Conservation (phyloP, 495 filamentous ascomycete species). For the Podospora pseudoanserina region DNA sequence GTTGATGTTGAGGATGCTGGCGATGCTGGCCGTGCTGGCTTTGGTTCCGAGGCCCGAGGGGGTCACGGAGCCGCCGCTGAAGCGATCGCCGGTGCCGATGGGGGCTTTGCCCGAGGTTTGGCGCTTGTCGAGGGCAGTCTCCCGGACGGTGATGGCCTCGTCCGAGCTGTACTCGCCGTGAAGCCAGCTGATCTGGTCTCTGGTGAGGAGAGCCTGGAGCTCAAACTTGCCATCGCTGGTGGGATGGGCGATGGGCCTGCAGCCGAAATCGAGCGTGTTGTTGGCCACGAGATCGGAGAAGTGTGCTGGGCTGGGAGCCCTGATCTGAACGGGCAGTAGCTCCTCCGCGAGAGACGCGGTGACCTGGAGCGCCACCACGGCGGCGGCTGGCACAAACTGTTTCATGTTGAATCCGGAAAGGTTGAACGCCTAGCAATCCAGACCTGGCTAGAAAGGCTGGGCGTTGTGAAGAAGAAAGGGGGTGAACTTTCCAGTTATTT, state of each 20-base stretch:
- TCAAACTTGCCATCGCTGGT: constrained; percentile 15
- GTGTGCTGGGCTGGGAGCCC: constrained; percentile 12
- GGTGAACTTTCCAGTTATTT: neutral
- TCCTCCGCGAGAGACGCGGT: constrained; percentile 4
- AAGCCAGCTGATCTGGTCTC: constrained; percentile 16
- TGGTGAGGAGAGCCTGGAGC: constrained; percentile 18
- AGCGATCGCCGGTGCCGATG: constrained; percentile 2
- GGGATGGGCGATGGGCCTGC: constrained; percentile 15
- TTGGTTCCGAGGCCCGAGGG: constrained; percentile 7
- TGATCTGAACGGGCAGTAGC: constrained; percentile 14
- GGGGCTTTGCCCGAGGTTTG: neutral
- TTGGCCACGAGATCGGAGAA: constrained; percentile 17
- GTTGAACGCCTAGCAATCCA: neutral
- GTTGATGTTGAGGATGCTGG: constrained; percentile 30
- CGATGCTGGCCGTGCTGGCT: constrained; percentile 16
- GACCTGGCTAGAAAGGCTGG: neutral
- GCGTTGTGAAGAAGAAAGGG: neutral
- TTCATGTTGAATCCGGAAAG: constrained; percentile 9
- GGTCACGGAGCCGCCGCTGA: neutral
- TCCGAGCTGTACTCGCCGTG: constrained; percentile 4
- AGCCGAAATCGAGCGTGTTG: constrained; percentile 20
- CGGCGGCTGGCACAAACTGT: neutral
- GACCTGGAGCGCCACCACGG: constrained; percentile 17
- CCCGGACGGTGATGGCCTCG: constrained; percentile 8
- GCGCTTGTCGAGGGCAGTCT: constrained; percentile 9